A percentile compares a stretch with the other conserved stretches of the same genome.
phyloP scores from a whole-genome alignment of 345 rosid genomes.

The Aquilaria malaccensis region DNA sequence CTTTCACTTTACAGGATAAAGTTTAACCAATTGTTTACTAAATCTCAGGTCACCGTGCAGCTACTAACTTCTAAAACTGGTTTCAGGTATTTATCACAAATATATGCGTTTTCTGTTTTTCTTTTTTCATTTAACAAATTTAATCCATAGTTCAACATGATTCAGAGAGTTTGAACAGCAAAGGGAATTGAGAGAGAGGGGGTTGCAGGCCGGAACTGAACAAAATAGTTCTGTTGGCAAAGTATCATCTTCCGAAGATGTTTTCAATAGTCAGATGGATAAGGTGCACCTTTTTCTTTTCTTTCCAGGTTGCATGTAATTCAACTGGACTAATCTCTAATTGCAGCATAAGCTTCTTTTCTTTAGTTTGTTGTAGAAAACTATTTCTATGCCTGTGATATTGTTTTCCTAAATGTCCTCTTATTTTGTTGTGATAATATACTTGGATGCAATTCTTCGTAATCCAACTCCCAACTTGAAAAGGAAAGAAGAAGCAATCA shows the following conservation, averaged over 20 bases:
- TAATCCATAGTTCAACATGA: slow-evolving; percentile 11
- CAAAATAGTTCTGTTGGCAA: slow-evolving; percentile 48
- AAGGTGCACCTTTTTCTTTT: slow-evolving; percentile 37
- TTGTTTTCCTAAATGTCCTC: too few species aligned
- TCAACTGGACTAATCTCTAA: too few species aligned
- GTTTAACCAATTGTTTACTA: slow-evolving; percentile 11
- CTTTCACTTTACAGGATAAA: background rate
- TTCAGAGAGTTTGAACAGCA: slow-evolving; percentile 96
- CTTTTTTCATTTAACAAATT: slow-evolving; percentile 7
- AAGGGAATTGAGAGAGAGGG: slow-evolving; percentile 85
- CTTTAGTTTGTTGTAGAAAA: too few species aligned
- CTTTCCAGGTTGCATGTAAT: background rate
- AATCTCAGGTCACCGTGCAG: slow-evolving; percentile 77
- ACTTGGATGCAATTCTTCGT: too few species aligned
- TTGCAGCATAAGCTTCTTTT: too few species aligned
- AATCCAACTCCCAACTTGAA: too few species aligned
- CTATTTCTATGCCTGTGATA: too few species aligned
- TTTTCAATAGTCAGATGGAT: slow-evolving; percentile 37
- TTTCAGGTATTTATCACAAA: slow-evolving; percentile 50
- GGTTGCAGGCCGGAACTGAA: slow-evolving; percentile 52
- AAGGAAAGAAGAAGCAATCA: too few species aligned
- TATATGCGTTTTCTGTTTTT: slow-evolving; percentile 9
- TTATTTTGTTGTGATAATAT: too few species aligned
- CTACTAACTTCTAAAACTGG: slow-evolving; percentile 97
- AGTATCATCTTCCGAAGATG: slow-evolving; percentile 46